Percentiles rank a stretch among this genome's conserved stretches.
phyloP scores from a whole-genome alignment of 768 basidiomycete genomes.

The Trametes punicea region DNA sequence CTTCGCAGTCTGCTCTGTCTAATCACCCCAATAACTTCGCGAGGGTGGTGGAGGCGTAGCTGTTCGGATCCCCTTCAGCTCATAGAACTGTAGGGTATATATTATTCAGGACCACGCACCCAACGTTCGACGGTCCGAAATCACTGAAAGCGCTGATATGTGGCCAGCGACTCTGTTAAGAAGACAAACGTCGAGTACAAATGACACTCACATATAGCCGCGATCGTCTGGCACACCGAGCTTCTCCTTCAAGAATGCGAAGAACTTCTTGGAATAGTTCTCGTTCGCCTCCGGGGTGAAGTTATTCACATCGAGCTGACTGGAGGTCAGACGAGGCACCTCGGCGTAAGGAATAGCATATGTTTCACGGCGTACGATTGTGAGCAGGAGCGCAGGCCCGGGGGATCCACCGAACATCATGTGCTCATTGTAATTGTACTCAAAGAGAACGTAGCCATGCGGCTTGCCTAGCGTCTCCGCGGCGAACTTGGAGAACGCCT shows the following conservation, averaged over 20 bases:
- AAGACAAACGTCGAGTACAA: no score
- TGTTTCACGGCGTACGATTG: slow-evolving; percentile 44
- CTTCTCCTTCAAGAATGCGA: slow-evolving; percentile 51
- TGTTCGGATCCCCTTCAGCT: no score
- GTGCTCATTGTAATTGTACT: slow-evolving; percentile 54
- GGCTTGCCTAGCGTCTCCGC: slow-evolving; percentile 55
- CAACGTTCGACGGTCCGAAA: slow-evolving; percentile 3
- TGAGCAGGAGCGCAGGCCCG: slow-evolving; percentile 61
- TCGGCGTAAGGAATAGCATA: not conserved
- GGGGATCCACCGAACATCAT: slow-evolving; percentile 60
- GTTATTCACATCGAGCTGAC: slow-evolving; percentile 56
- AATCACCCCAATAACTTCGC: no score
- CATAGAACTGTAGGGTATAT: no score
- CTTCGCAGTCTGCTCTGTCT: no score
- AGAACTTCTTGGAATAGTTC: slow-evolving; percentile 53
- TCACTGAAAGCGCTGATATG: slow-evolving; percentile 4
- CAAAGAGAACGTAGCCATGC: slow-evolving; percentile 50
- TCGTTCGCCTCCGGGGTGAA: slow-evolving; percentile 46
- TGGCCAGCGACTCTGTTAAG: no score
- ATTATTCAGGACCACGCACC: no score
- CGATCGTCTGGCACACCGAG: slow-evolving; percentile 48
- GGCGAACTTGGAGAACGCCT: slow-evolving; percentile 59
- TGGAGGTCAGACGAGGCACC: not conserved
- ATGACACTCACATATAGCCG: slow-evolving; percentile 52
- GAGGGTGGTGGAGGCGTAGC: no score